phyloP scores from a whole-genome alignment of 768 basidiomycete species.

The Exidia glandulosa region DNA sequence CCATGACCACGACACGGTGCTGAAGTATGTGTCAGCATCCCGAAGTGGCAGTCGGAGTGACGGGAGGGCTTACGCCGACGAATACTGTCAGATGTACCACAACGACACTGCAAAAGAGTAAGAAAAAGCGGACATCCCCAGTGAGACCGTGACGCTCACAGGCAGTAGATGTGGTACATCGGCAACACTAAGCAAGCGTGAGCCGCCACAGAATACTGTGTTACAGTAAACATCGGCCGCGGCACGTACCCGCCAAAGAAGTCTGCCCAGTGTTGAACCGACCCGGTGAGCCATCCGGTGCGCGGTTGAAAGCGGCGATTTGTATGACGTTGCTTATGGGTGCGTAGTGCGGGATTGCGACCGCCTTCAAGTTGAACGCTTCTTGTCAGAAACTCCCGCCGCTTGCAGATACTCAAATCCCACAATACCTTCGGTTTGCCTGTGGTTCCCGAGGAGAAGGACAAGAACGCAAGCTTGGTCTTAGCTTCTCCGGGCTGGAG shows the following conservation, averaged over 20 bases:
- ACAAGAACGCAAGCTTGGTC: slow-evolving; percentile 59
- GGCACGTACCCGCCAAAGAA: slow-evolving; percentile 44
- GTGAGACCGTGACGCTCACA: slow-evolving; percentile 5
- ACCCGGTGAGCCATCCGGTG: slow-evolving; percentile 31
- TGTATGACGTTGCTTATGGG: slow-evolving; percentile 55
- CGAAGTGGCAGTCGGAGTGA: no score
- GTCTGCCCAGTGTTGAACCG: slow-evolving; percentile 52
- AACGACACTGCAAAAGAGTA: background rate
- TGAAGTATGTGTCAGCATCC: no score
- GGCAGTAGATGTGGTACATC: slow-evolving; percentile 15
- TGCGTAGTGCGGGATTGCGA: slow-evolving; percentile 50
- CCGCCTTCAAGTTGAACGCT: no score
- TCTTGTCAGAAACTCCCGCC: no score
- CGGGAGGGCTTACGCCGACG: slow-evolving; percentile 10
- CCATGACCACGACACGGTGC: slow-evolving; percentile 37
- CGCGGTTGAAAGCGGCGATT: slow-evolving; percentile 39
- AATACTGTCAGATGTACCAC: slow-evolving; percentile 13
- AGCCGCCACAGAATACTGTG: background rate
- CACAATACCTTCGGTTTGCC: slow-evolving; percentile 41
- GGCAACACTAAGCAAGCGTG: slow-evolving; percentile 4
- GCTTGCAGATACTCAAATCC: background rate
- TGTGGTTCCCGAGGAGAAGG: slow-evolving; percentile 69
- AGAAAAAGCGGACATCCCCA: no score
- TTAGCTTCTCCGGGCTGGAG: slow-evolving; percentile 50
- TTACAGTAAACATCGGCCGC: background rate